Evolutionary conservation across 2,329 filamentous ascomycete genomes (phyloP).

Genomic region (Colletotrichum endophyticum): DNA sequence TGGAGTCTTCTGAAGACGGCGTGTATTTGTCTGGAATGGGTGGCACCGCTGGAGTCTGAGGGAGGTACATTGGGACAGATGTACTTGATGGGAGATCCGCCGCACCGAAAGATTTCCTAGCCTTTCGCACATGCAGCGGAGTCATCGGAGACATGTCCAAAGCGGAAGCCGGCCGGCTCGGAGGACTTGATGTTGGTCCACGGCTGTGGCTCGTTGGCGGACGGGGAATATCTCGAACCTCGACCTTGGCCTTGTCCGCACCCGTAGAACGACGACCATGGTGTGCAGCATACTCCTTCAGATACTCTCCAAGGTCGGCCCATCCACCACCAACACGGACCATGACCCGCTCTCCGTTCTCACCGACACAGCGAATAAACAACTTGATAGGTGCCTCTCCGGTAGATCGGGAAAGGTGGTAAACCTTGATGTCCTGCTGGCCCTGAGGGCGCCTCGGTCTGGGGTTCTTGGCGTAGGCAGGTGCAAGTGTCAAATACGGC

Average conservation of each 20-base stretch:
- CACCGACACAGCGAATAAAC: slow-evolving; percentile 90
- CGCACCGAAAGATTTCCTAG: slow-evolving; percentile 50
- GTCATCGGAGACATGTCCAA: slow-evolving; percentile 46
- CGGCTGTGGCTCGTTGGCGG: slow-evolving; percentile 20
- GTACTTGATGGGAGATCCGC: slow-evolving; percentile 22
- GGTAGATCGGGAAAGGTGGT: slow-evolving; percentile 85
- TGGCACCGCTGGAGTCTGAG: slow-evolving; percentile 49
- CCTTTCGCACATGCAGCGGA: slow-evolving; percentile 60
- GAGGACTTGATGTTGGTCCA: slow-evolving; percentile 34
- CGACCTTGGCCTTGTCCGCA: slow-evolving; percentile 55
- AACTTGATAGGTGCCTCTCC: slow-evolving; percentile 91
- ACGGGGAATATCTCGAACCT: slow-evolving; percentile 58
- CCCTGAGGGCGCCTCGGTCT: slow-evolving; percentile 54
- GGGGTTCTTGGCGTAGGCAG: slow-evolving; percentile 55
- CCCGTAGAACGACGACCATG: slow-evolving; percentile 74
- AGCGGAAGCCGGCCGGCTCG: slow-evolving; percentile 38
- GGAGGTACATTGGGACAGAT: slow-evolving; percentile 29
- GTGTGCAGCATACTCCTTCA: slow-evolving; percentile 91
- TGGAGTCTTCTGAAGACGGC: slow-evolving; percentile 49
- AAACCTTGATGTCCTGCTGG: slow-evolving; percentile 83
- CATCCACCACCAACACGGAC: slow-evolving; percentile 98
- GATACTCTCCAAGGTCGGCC: slow-evolving; percentile 94
- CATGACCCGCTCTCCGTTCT: slow-evolving; percentile 92
- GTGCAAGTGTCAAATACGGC: slow-evolving; percentile 73
- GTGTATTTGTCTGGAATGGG: slow-evolving; percentile 38